Evolutionary conservation across 352 stramenopile species (phyloP).

Genomic region (Phytophthora nicotianae): DNA sequence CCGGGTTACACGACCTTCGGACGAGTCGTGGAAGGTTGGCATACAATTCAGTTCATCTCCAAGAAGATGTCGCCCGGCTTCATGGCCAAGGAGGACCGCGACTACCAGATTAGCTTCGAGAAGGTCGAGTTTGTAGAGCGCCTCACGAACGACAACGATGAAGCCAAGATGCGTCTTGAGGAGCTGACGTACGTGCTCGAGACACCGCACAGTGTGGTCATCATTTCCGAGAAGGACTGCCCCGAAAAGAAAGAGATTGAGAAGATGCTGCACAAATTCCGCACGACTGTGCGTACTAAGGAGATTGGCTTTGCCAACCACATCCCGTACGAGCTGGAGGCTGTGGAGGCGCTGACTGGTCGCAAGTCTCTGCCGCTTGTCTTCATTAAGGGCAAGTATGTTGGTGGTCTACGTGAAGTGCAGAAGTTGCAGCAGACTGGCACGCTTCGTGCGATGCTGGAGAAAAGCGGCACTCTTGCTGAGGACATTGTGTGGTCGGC

Average conservation of each 20-base stretch:
- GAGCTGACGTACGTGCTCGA: slow-evolving; percentile 76
- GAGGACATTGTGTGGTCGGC: slow-evolving; percentile 76
- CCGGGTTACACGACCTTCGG: slow-evolving; percentile 85
- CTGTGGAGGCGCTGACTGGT: slow-evolving; percentile 89
- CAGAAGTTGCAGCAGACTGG: slow-evolving; percentile 85
- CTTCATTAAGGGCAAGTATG: slow-evolving; percentile 93
- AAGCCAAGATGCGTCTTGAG: slow-evolving; percentile 67
- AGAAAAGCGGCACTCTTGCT: slow-evolving; percentile 67
- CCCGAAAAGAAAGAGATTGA: slow-evolving; percentile 92
- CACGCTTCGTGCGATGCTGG: slow-evolving; percentile 88
- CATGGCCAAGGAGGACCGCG: slow-evolving; percentile 67
- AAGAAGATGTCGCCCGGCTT: slow-evolving; percentile 76
- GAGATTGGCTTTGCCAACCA: slow-evolving; percentile 62
- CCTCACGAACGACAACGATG: slow-evolving; percentile 60
- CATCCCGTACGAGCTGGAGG: slow-evolving; percentile 75
- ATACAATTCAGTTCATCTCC: slow-evolving; percentile 75
- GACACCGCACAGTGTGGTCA: slow-evolving; percentile 88
- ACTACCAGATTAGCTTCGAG: slow-evolving; percentile 72
- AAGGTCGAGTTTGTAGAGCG: slow-evolving; percentile 71
- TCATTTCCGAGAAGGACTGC: slow-evolving; percentile 95
- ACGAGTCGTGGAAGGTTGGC: slow-evolving; percentile 77
- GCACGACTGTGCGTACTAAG: slow-evolving; percentile 56
- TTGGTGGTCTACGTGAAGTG: slow-evolving; percentile 94
- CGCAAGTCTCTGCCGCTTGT: slow-evolving; percentile 95
- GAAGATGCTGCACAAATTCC: slow-evolving; percentile 73